phyloP scores from a whole-genome alignment of 208 protist species.

The Trichomonas gallinae region DNA sequence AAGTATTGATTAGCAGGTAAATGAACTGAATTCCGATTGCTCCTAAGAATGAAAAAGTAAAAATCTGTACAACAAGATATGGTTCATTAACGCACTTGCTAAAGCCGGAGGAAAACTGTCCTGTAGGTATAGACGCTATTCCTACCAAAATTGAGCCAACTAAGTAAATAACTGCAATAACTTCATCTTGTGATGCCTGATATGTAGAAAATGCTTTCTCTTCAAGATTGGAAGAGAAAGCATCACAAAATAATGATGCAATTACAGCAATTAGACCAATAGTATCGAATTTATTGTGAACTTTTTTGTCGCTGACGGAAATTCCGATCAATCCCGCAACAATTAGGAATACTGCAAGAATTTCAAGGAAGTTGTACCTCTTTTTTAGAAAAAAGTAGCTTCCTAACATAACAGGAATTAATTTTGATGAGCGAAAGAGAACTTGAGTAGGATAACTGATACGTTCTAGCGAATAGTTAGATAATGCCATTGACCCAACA shows the following conservation, averaged over 20 bases:
- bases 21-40: not conserved
- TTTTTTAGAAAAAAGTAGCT: not conserved
- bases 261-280: not conserved
- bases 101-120: not conserved
- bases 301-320: not conserved
- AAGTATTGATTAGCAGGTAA: not conserved
- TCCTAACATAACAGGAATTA: not conserved
- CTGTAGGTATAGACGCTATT: not conserved
- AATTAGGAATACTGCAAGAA: not conserved
- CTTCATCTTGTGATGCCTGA: not conserved
- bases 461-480: not conserved
- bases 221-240: not conserved
- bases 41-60: not conserved
- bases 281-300: not conserved
- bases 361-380: not conserved
- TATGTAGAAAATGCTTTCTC: not conserved
- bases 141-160: not conserved
- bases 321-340: not conserved
- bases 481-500: not conserved
- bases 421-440: not conserved
- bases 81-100: not conserved
- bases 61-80: not conserved
- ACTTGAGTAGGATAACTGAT: not conserved
- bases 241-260: not conserved
- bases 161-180: not conserved